Evolutionary conservation across 306 rosid genomes (phyloP).

Genomic region (Quercus gilva): DNA sequence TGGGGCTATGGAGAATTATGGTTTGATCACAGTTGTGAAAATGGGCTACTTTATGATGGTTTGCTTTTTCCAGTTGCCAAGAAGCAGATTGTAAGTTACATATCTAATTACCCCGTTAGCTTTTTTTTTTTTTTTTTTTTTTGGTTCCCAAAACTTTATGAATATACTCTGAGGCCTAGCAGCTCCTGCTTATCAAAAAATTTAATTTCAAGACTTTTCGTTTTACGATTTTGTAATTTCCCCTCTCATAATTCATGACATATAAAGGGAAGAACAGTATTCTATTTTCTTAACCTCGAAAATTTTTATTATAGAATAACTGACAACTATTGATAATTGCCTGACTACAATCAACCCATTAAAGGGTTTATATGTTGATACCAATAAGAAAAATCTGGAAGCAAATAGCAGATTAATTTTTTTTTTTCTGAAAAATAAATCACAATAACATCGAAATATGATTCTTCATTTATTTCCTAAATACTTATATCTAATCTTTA

Average conservation of each 20-base stretch:
- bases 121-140: not conserved
- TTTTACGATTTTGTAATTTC: not conserved
- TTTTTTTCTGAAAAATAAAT: not conserved
- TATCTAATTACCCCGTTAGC: not conserved
- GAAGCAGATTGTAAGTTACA: conserved; percentile 44
- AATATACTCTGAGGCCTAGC: too few species aligned
- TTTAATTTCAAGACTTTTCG: not conserved
- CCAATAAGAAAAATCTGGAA: not conserved
- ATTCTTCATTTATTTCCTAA: not conserved
- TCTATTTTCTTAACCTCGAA: too few species aligned
- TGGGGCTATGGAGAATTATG: conserved; percentile 73
- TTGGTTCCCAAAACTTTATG: too few species aligned
- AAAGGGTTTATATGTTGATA: not conserved
- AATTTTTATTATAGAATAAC: too few species aligned
- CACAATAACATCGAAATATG: not conserved
- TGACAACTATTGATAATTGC: not conserved
- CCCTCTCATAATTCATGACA: not conserved
- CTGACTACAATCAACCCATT: not conserved
- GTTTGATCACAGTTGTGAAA: conserved; percentile 52
- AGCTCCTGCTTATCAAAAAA: not conserved
- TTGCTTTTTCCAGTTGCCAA: conserved; percentile 34
- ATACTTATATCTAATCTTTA: not conserved
- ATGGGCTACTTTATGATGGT: conserved; percentile 39
- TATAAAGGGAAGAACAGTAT: not conserved
- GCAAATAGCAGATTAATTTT: not conserved